These are phyloP conservation scores for Cyamopsis tetragonoloba DNA, from an alignment of 306 rosid species.

Conservation along the genomic window DNA sequence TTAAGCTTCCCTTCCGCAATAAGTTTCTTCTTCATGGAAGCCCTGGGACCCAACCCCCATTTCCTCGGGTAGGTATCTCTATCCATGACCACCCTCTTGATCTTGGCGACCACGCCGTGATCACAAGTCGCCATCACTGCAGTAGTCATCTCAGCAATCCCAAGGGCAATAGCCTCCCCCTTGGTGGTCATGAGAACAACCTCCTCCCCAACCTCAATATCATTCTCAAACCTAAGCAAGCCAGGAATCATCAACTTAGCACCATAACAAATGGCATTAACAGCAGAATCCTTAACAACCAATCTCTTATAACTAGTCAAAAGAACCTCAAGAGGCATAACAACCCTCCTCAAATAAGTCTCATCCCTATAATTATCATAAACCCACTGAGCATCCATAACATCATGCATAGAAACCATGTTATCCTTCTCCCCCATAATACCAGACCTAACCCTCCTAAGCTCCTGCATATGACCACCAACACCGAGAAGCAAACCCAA, in stretches of 20 bases:
- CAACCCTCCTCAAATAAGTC: conserved; percentile 70
- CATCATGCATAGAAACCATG: conserved; percentile 90
- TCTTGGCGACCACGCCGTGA: conserved; percentile 80
- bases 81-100: conserved; percentile 91
- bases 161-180: conserved; percentile 81
- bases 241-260: conserved; percentile 89
- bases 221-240: conserved; percentile 75
- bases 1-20: conserved; percentile 63
- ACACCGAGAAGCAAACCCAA: conserved; percentile 85
- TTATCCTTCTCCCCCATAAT: conserved; percentile 84
- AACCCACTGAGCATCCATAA: conserved; percentile 81
- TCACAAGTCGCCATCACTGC: conserved; percentile 89
- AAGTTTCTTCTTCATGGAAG: conserved; percentile 73
- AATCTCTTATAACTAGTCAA: conserved; percentile 76
- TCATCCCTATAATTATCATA: conserved; percentile 66
- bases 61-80: conserved; percentile 83
- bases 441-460: conserved; percentile 79
- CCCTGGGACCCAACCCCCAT: conserved; percentile 86
- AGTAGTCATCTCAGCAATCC: conserved; percentile 87
- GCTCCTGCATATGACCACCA: conserved; percentile 87
- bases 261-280: conserved; percentile 84
- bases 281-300: conserved; percentile 86
- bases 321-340: conserved; percentile 73
- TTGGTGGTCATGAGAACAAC: conserved; percentile 81
- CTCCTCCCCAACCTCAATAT: conserved; percentile 78